phyloP scores from a whole-genome alignment of 2,329 filamentous ascomycete genomes.

The Eutypa lata region DNA sequence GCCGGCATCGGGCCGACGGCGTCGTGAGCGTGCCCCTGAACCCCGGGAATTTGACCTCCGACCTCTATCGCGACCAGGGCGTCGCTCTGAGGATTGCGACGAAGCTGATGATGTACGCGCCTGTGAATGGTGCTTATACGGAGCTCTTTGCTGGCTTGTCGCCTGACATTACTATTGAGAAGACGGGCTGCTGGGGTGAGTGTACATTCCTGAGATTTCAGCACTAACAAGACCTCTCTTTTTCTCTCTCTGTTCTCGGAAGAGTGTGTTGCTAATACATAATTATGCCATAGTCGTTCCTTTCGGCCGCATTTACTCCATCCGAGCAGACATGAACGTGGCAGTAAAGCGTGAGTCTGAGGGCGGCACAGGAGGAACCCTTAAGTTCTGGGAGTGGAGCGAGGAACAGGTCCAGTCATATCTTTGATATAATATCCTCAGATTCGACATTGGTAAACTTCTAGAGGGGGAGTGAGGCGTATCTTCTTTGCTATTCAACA shows the following conservation, averaged over 20 bases:
- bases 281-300: slow-evolving; percentile 27
- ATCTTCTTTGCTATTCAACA: too few relatives aligned
- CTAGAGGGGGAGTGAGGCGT: too few relatives aligned
- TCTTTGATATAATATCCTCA: neutral
- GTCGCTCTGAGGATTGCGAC: slow-evolving; percentile 17
- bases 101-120: slow-evolving; percentile 17
- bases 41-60: slow-evolving; percentile 37
- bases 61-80: slow-evolving; percentile 31
- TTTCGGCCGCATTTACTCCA: slow-evolving; percentile 28
- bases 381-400: slow-evolving; percentile 43
- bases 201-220: neutral
- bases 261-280: too few relatives aligned
- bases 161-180: slow-evolving; percentile 37
- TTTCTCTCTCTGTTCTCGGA: too few relatives aligned
- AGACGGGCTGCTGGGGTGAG: slow-evolving; percentile 30
- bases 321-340: slow-evolving; percentile 30
- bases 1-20: slow-evolving; percentile 17
- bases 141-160: slow-evolving; percentile 45
- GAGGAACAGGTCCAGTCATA: slow-evolving; percentile 36
- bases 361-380: slow-evolving; percentile 34
- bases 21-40: slow-evolving; percentile 33
- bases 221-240: neutral
- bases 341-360: slow-evolving; percentile 29
- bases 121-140: slow-evolving; percentile 43
- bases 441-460: too few relatives aligned